phyloP scores from a whole-genome alignment of 192 early-diverging fungal species.

The Mortierella claussenii region DNA sequence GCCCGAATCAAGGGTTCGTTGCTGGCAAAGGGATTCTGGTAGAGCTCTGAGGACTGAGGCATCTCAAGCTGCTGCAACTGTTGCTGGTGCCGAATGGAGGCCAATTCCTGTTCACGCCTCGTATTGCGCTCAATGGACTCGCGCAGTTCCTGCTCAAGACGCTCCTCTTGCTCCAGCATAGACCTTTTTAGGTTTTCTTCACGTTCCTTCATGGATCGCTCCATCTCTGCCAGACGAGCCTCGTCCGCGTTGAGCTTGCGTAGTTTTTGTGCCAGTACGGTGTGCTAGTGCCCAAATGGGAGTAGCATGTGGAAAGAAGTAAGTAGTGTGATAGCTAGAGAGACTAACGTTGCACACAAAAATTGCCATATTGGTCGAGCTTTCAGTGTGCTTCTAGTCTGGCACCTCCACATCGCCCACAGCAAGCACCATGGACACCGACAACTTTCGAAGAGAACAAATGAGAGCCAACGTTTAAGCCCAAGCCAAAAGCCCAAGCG shows the following conservation, averaged over 20 bases:
- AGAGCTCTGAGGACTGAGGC: slow-evolving; percentile 11
- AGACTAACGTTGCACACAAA: no score
- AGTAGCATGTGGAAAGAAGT: no score
- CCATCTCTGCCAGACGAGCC: slow-evolving; percentile 28
- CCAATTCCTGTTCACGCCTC: slow-evolving; percentile 11
- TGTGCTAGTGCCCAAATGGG: no score
- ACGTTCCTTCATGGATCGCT: slow-evolving; percentile 25
- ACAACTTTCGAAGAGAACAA: no score
- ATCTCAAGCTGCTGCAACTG: slow-evolving; percentile 2
- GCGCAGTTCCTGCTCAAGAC: slow-evolving; percentile 16
- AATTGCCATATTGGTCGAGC: no score
- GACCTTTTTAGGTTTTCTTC: slow-evolving; percentile 18
- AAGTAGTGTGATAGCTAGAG: no score
- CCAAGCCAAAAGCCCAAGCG: no score
- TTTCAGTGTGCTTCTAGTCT: no score
- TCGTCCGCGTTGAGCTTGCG: slow-evolving; percentile 22
- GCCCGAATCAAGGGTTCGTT: slow-evolving; percentile 20
- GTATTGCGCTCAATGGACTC: slow-evolving; percentile 15
- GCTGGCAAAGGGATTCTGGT: slow-evolving; percentile 32
- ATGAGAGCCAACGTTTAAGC: no score
- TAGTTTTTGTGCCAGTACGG: slow-evolving; percentile 12
- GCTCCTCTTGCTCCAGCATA: slow-evolving; percentile 14
- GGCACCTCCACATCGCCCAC: no score
- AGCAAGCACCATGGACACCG: no score
- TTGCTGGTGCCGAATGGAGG: not conserved